Evolutionary conservation across 202 grass and related monocot species (phyloP).

Genomic region (Hordeum pubiflorum): DNA sequence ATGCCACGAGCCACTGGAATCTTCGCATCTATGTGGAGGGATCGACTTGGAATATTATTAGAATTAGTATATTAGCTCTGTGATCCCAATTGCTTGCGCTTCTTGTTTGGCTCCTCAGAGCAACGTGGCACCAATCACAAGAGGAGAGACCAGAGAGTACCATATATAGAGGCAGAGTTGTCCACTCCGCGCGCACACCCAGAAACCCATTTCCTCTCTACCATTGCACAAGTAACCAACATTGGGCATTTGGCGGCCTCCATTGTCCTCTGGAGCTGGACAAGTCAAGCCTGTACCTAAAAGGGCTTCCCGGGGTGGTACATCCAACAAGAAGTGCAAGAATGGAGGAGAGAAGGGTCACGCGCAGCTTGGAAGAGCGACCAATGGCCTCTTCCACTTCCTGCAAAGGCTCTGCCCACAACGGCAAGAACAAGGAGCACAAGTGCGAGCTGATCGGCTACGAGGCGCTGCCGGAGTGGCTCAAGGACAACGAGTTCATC

Average conservation of each 20-base stretch:
- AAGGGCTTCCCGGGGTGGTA: neutral
- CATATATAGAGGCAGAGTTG: constrained; percentile 3
- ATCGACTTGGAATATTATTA: constrained; percentile 50
- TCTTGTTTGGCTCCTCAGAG: constrained; percentile 21
- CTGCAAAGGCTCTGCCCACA: neutral
- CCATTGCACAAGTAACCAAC: neutral
- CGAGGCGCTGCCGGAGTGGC: constrained; percentile 56
- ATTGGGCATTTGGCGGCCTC: neutral
- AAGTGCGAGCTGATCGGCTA: constrained; percentile 49
- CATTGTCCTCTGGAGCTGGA: constrained; percentile 26
- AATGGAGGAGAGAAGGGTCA: constrained; percentile 12
- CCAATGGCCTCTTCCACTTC: constrained; percentile 32
- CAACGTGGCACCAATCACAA: constrained; percentile 25
- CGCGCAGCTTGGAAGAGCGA: constrained; percentile 31
- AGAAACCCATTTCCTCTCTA: neutral
- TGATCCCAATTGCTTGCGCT: constrained; percentile 25
- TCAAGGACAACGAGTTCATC: constrained; percentile 98
- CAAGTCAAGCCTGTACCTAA: neutral
- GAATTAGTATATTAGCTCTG: constrained; percentile 20
- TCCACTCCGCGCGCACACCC: neutral
- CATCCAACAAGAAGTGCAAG: neutral
- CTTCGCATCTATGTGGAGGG: constrained; percentile 33
- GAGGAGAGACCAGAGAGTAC: neutral
- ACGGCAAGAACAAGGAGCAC: neutral
- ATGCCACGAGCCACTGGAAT: constrained; percentile 18